Evolutionary conservation across 2,329 filamentous ascomycete species (phyloP).

Genomic region (Apiospora saccharicola): DNA sequence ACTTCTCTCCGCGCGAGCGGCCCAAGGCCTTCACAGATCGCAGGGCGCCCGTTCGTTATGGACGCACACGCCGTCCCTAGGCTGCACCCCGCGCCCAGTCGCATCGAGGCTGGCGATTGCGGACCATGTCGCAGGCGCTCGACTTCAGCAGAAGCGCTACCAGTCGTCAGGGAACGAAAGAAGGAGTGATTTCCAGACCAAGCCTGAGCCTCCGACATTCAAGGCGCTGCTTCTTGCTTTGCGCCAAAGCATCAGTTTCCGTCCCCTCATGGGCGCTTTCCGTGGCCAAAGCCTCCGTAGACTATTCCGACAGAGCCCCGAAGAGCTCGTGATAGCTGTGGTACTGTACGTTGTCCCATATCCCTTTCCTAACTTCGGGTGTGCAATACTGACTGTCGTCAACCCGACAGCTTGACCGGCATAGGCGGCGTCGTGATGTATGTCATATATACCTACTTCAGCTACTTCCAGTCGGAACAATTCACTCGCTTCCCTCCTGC

Average conservation of each 20-base stretch:
- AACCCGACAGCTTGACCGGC: constrained; percentile 44
- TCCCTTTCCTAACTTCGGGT: not conserved
- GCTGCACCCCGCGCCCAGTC: not conserved
- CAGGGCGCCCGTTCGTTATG: constrained; percentile 1
- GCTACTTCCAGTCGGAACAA: constrained; percentile 62
- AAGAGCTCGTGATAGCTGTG: constrained; percentile 52
- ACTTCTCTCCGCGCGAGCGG: constrained; percentile 2
- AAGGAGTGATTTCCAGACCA: constrained; percentile 31
- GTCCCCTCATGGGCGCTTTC: constrained; percentile 47
- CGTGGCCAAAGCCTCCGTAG: constrained; percentile 46
- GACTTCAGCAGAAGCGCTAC: constrained; percentile 36
- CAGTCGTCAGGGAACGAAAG: constrained; percentile 34
- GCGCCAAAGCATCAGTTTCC: constrained; percentile 44
- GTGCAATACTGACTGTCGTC: constrained; percentile 34
- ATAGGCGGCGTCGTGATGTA: constrained; percentile 46
- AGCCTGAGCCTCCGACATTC: constrained; percentile 36
- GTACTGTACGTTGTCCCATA: constrained; percentile 44
- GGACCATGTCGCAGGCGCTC: constrained; percentile 27
- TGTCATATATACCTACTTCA: constrained; percentile 56
- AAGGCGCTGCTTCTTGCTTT: constrained; percentile 41
- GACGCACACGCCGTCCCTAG: not conserved
- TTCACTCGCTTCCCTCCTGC: constrained; percentile 70
- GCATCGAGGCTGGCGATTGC: constrained; percentile 24
- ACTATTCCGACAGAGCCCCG: constrained; percentile 52
- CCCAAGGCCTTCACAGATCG: constrained; percentile 1